Conservation (phyloP, 164 flowering plant genomes). For the Vitis labrusca region DNA sequence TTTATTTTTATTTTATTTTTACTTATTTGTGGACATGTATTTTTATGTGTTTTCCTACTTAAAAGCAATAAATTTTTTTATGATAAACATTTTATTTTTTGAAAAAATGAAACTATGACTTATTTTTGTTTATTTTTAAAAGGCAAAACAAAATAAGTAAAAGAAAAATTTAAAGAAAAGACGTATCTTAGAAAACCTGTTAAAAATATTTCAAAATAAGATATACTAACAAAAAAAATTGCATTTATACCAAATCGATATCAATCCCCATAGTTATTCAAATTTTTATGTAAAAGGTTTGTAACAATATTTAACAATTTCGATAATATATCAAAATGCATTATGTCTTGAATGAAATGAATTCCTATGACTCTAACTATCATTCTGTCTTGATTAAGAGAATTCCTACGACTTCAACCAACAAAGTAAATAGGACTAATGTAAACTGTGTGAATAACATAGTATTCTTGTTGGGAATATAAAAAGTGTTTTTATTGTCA, state of each 20-base stretch:
- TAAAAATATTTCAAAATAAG: background rate
- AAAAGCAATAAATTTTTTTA: too few relatives aligned
- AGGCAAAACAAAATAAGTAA: too few relatives aligned
- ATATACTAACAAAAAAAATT: background rate
- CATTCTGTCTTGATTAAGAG: background rate
- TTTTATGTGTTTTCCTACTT: too few relatives aligned
- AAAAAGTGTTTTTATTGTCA: background rate
- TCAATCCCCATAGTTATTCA: background rate
- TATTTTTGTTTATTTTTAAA: too few relatives aligned
- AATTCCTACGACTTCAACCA: background rate
- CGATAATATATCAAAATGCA: too few relatives aligned
- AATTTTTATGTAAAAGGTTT: background rate
- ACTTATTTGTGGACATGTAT: too few relatives aligned
- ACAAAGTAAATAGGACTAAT: background rate
- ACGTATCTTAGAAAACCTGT: too few relatives aligned
- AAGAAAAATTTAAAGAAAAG: too few relatives aligned
- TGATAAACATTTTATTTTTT: too few relatives aligned
- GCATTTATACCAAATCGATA: background rate
- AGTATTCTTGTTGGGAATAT: background rate
- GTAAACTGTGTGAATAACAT: background rate
- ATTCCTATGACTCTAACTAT: background rate
- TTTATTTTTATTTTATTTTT: too few relatives aligned
- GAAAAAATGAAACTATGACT: too few relatives aligned
- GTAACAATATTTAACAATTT: background rate
- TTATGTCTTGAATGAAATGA: background rate